Conservation (phyloP, 2,329 filamentous ascomycete genomes). For the Monilinia vaccinii-corymbosi region DNA sequence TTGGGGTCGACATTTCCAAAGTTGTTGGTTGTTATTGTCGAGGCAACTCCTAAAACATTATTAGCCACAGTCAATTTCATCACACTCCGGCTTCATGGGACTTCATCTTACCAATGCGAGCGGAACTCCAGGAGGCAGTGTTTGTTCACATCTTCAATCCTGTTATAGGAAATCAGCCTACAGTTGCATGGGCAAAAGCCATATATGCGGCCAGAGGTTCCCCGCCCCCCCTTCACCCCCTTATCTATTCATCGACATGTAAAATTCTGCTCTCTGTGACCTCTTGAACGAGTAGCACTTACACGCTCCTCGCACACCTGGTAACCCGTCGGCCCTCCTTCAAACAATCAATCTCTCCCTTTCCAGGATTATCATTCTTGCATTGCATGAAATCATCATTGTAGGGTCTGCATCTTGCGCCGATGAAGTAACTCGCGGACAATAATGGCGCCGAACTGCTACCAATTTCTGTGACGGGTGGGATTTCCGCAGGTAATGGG, state of each 20-base stretch:
- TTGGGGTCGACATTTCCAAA: constrained; percentile 85
- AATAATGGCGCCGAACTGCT: constrained; percentile 85
- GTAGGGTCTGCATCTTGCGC: constrained; percentile 85
- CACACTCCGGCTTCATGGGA: not conserved
- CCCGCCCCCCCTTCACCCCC: not conserved
- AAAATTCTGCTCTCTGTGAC: too few species aligned
- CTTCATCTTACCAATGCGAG: constrained; percentile 54
- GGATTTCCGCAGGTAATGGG: constrained; percentile 84
- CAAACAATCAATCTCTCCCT: constrained; percentile 88
- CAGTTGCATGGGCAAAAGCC: not conserved
- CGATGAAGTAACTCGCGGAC: constrained; percentile 93
- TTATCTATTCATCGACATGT: constrained; percentile 12
- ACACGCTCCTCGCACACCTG: constrained; percentile 93
- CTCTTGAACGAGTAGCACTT: constrained; percentile 36
- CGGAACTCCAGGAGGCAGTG: constrained; percentile 87
- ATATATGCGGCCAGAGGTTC: not conserved
- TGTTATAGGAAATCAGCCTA: constrained; percentile 31
- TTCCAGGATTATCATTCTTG: constrained; percentile 88
- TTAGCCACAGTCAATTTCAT: not conserved
- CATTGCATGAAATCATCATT: constrained; percentile 99
- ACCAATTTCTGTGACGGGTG: constrained; percentile 87
- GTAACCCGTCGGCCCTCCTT: constrained; percentile 96
- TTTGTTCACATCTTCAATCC: constrained; percentile 91
- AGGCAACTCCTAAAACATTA: constrained; percentile 59
- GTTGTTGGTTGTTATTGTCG: constrained; percentile 94